Percentiles rank a stretch among this genome's conserved stretches.
Evolutionary conservation across 192 early-diverging fungal genomes (phyloP).

Genomic region (Podochytrium sp.): DNA sequence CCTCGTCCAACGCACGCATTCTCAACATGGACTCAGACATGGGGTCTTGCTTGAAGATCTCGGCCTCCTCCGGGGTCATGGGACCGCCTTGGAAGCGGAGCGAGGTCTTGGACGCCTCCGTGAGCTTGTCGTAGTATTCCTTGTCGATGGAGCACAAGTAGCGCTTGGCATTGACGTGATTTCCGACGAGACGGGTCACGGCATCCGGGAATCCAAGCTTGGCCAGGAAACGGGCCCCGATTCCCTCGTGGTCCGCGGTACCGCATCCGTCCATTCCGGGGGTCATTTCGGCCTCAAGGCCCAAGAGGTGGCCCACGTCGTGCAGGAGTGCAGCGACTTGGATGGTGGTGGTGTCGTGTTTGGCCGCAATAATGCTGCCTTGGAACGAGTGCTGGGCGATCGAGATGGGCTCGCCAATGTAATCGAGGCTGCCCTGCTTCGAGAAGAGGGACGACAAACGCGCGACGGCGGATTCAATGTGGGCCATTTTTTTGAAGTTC

Average conservation of each 20-base stretch:
- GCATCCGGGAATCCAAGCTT: conserved; percentile 58
- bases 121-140: conserved; percentile 50
- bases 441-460: not conserved
- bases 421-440: not conserved
- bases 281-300: conserved; percentile 41
- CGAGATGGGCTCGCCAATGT: not conserved
- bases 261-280: conserved; percentile 41
- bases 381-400: not conserved
- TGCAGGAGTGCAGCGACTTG: not conserved
- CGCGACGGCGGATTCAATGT: not conserved
- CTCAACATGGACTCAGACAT: conserved; percentile 57
- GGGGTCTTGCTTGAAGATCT: conserved; percentile 53
- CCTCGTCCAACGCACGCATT: conserved; percentile 59
- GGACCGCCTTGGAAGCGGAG: conserved; percentile 58
- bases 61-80: conserved; percentile 44
- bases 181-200: conserved; percentile 54
- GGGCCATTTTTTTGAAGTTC: too few species aligned
- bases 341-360: not conserved
- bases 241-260: conserved; percentile 55
- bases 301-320: conserved; percentile 36
- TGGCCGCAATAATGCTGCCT: not conserved
- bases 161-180: conserved; percentile 62
- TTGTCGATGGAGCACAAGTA: conserved; percentile 56
- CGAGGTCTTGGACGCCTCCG: conserved; percentile 56
- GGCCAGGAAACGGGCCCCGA: conserved; percentile 60